Conservation (phyloP, 2,329 filamentous ascomycete genomes). For the Colletotrichum tofieldiae region DNA sequence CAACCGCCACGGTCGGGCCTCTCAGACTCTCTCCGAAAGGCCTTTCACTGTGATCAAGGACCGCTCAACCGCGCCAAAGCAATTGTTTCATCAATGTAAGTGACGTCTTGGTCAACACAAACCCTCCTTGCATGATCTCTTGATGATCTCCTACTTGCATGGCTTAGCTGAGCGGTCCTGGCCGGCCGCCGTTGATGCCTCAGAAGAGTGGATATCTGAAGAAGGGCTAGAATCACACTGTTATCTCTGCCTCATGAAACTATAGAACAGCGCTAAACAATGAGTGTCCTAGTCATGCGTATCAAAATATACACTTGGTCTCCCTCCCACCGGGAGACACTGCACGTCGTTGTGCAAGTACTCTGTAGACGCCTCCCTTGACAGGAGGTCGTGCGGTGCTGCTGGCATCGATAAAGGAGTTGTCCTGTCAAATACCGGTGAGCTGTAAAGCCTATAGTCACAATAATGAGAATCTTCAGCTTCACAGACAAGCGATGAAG, state of each 20-base stretch:
- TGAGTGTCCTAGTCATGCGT: not conserved
- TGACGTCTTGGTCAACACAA: not conserved
- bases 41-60: not conserved
- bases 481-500: not conserved
- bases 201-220: conserved; percentile 52
- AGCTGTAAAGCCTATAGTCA: no score
- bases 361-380: not conserved
- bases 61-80: not conserved
- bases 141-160: conserved; percentile 53
- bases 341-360: not conserved
- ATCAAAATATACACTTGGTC: not conserved
- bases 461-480: no score
- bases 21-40: not conserved
- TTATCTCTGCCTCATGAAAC: not conserved
- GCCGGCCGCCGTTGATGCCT: conserved; percentile 46
- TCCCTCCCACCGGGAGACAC: not conserved
- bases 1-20: not conserved
- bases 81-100: not conserved
- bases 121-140: conserved; percentile 10
- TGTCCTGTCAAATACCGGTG: no score
- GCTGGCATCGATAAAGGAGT: not conserved
- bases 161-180: conserved; percentile 53
- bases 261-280: not conserved
- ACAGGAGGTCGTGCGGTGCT: not conserved
- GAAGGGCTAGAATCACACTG: not conserved